These are phyloP conservation scores for Linum trigynum DNA, from an alignment of 345 rosid genomes.

Conservation along the genomic window DNA sequence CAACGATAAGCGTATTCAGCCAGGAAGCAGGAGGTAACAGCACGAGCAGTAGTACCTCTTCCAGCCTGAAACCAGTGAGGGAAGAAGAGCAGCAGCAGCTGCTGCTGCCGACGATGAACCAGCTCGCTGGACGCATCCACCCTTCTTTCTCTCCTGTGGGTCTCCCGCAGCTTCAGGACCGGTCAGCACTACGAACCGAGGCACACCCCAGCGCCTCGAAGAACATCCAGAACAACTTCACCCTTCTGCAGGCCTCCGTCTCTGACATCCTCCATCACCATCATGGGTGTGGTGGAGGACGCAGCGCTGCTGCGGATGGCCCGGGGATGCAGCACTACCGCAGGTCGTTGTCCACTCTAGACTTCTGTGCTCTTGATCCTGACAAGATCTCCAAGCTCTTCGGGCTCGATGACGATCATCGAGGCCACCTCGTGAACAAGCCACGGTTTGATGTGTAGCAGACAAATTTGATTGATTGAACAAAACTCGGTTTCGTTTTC, in stretches of 20 bases:
- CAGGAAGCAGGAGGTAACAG: slow-evolving; percentile 19
- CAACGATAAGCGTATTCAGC: slow-evolving; percentile 5
- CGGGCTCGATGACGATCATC: slow-evolving; percentile 21
- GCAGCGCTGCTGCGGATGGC: slow-evolving; percentile 8
- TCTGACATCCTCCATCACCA: slow-evolving; percentile 38
- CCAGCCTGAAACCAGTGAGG: slow-evolving; percentile 13
- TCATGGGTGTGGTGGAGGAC: slow-evolving; percentile 6
- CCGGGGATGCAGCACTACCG: slow-evolving; percentile 22
- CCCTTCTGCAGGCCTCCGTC: slow-evolving; percentile 48
- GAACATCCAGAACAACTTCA: slow-evolving; percentile 39
- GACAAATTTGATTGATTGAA: not conserved
- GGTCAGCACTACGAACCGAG: slow-evolving; percentile 21
- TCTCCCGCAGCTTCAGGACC: slow-evolving; percentile 8
- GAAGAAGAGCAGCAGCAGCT: slow-evolving; percentile 2
- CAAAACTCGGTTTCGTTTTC: too few species aligned
- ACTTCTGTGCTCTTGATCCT: slow-evolving; percentile 35
- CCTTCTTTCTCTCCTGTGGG: slow-evolving; percentile 35
- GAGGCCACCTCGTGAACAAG: not conserved
- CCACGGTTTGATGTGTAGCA: not conserved
- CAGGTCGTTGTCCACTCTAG: slow-evolving; percentile 45
- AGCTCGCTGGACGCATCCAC: not conserved
- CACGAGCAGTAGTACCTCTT: slow-evolving; percentile 24
- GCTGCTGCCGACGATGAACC: not conserved
- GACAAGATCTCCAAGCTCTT: slow-evolving; percentile 35
- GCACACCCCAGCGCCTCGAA: slow-evolving; percentile 49